Evolutionary conservation across 2,329 filamentous ascomycete genomes (phyloP), one percentile per base, ranked within the genome.

Genomic region (Diaporthe citri): DNA sequence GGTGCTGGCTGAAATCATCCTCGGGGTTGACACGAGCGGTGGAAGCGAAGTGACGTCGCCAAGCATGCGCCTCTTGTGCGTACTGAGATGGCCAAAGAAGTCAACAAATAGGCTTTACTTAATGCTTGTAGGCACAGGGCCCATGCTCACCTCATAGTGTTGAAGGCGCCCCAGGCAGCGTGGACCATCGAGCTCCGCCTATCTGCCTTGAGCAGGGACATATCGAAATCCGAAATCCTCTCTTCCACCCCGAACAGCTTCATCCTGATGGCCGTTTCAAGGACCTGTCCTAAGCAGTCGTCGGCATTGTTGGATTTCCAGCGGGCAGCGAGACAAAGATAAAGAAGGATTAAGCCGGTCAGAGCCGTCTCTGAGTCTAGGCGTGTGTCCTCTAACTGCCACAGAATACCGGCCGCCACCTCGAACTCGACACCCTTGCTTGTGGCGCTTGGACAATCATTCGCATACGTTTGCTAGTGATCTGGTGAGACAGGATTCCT

Each of bases 141-240:
- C 7, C 20, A 17, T 57, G 8, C 28, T 36, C 31, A 57, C 55
- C 55, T 57, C 55, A 57, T 39, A 22, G 31, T 36, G 20, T 57
- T 57, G 55, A 57, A 57, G n/a, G 55, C 55, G 17, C 55, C 31
- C 55, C 55, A 57, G 31, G 55, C 55, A 22, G 55, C 55, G 20
- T 57, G 55, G 9, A 36, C 17, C 55, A 57, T 57, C 4, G 55
- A 34, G 8, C 55, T 57, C 55, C 31, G 10, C 55, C 20, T 57
- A 20, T 36, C 55, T 7, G 55, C 55, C 55, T 13, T 36, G 31
- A 57, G 55, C 17, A 57, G 9, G 9, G 31, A 36, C 17, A 57
- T 57, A 4, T 57, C 55, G 20, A n/a, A 22, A 22, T 57, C 31
- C 1, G 31, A 36, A 22, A 57, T 36, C 31, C 55, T 57, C 31